These are phyloP conservation scores for Fusarium newnesense DNA, from an alignment of 2,329 filamentous ascomycete species.

Conservation along the genomic window DNA sequence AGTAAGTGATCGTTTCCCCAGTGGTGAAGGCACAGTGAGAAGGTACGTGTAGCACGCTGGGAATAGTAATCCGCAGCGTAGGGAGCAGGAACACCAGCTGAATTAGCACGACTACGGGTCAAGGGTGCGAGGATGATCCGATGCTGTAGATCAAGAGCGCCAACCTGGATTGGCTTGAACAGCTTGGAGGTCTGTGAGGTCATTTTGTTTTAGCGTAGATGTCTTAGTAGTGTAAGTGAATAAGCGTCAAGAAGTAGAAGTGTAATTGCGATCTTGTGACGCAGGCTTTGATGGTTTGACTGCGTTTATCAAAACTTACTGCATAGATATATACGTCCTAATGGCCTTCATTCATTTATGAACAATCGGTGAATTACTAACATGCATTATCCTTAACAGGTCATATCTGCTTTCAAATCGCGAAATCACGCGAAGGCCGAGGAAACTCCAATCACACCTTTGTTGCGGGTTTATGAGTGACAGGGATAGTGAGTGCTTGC, in stretches of 20 bases:
- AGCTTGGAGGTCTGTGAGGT: constrained; percentile 37
- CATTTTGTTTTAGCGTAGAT: not conserved
- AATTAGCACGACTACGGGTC: constrained; percentile 61
- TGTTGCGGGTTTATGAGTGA: not conserved
- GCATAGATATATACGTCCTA: not conserved
- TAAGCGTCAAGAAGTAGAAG: not conserved
- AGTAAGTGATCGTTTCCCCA: rapidly evolving
- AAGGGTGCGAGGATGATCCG: constrained; percentile 66
- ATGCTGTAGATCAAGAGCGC: constrained; percentile 51
- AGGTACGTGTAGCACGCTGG: constrained; percentile 53
- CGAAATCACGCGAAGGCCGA: not conserved
- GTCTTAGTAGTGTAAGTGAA: too few relatives aligned
- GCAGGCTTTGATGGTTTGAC: not conserved
- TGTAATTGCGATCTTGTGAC: not conserved
- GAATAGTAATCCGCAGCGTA: constrained; percentile 57
- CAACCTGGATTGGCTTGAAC: constrained; percentile 55
- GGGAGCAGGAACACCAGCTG: constrained; percentile 36
- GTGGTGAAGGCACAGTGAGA: rapidly evolving
- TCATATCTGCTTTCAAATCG: not conserved
- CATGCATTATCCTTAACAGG: not conserved
- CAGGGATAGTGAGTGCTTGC: not conserved
- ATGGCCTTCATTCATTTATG: not conserved
- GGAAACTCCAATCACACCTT: not conserved
- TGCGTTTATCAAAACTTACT: not conserved
- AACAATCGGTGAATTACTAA: not conserved